Percentiles rank a stretch among this genome's conserved stretches.
Conservation (phyloP, 2,329 filamentous ascomycete species). For the Exserohilum rostratum region DNA sequence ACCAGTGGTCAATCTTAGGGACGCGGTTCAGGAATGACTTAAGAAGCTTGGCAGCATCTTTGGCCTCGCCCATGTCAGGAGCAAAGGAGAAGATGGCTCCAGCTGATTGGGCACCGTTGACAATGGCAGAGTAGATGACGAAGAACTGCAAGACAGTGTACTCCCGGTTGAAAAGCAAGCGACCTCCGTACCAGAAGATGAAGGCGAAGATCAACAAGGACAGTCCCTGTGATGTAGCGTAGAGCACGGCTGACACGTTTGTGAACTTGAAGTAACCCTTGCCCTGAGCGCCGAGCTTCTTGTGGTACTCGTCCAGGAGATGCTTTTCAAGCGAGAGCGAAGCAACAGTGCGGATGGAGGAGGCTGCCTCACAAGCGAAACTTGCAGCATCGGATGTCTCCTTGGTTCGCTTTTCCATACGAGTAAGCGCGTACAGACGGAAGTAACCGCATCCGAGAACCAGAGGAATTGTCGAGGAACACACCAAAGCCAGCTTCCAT, state of each 20-base stretch:
- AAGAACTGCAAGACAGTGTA: slow-evolving; percentile 87
- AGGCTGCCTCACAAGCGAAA: slow-evolving; percentile 92
- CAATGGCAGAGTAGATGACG: slow-evolving; percentile 82
- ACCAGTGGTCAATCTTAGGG: slow-evolving; percentile 68
- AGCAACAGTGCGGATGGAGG: slow-evolving; percentile 93
- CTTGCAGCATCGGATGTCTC: slow-evolving; percentile 80
- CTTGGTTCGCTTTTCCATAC: slow-evolving; percentile 77
- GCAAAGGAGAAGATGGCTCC: slow-evolving; percentile 93
- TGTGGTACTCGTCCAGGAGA: slow-evolving; percentile 75
- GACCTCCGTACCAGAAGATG: slow-evolving; percentile 49
- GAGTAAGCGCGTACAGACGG: slow-evolving; percentile 86
- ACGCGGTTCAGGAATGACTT: slow-evolving; percentile 83
- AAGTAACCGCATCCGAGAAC: slow-evolving; percentile 83
- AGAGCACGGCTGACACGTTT: slow-evolving; percentile 76
- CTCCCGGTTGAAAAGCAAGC: slow-evolving; percentile 48
- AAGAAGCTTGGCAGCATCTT: slow-evolving; percentile 80
- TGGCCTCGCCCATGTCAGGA: slow-evolving; percentile 94
- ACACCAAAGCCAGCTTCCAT: slow-evolving; percentile 89
- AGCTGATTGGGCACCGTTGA: slow-evolving; percentile 91
- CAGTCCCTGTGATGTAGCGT: slow-evolving; percentile 82
- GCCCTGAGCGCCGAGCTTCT: slow-evolving; percentile 72
- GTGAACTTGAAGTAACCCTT: slow-evolving; percentile 74
- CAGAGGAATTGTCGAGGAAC: slow-evolving; percentile 76
- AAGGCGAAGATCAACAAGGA: slow-evolving; percentile 54
- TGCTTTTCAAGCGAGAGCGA: slow-evolving; percentile 86